Base-by-base conservation (phyloP, 2,329 filamentous ascomycete species). In the Phyllosticta citriasiana region DNA sequence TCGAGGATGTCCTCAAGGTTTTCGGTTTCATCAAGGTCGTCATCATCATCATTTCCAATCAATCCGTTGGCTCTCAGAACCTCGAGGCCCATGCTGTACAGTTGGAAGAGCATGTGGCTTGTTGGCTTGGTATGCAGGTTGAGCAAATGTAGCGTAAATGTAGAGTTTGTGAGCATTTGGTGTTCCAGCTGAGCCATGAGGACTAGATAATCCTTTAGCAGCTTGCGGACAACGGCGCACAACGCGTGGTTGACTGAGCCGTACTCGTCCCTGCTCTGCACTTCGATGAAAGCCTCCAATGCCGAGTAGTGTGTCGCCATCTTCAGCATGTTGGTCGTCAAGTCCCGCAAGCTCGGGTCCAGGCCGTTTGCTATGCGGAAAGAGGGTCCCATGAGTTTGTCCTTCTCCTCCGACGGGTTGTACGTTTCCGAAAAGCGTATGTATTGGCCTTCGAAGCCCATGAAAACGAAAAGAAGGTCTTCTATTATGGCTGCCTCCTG, bases 391-490 rank as follows among this genome's bases (percentile, higher is more conserved):
- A 87, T 82, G 57, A 99, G 79, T 14, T 92, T 86, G 69, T 95
- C 91, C 68, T 93, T 90, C 76, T 99, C 94, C 57, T 90, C 85
- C 2, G 82, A 78, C 0, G 92, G 91, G 67, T 96, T 87, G 72
- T 96, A 97, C 8, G 84, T 83, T 66, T 90, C 88, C 62, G 83
- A 83, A 71, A 91, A 97, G 60, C 90, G 88, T 64, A 99, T 89
- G 71, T 97, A 97, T 73, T 96, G 91, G n/a, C 94, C 94, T 75
- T 99, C 94, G 65, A 91, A 96, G 25, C 94, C 94, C 92, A 99
- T 97, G 68, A 97, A 95, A 4, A 96, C 91, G 71, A 93, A 97
- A 40, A 97, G 76, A 16, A 99, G 76, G 68, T 99, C 94, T 67
- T 97, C 92, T 53, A 97, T 80, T 55, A 99, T 88, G 8, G 85